phyloP scores from a whole-genome alignment of 139 green algal genomes.

The Raphidocelis subcapitata region DNA sequence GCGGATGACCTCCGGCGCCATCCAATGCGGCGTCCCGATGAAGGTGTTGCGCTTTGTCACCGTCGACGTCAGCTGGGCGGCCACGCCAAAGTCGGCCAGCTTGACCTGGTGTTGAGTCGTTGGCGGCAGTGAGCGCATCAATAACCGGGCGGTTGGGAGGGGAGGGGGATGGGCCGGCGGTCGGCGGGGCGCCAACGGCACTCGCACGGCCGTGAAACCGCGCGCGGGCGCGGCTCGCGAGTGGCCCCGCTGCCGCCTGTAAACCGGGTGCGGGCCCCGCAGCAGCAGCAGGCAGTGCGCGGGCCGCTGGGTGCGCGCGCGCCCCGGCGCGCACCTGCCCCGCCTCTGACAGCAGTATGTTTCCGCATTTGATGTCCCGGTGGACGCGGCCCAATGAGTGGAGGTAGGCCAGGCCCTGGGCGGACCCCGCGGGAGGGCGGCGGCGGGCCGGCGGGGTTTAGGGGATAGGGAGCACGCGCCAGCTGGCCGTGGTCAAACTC shows the following conservation, averaged over 20 bases:
- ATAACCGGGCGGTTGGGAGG: neutral
- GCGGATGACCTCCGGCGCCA: slow-evolving; percentile 95
- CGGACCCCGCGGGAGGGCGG: no score
- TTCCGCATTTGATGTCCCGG: slow-evolving; percentile 96
- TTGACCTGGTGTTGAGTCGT: slow-evolving; percentile 74
- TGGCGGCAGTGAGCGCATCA: neutral
- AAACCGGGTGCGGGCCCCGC: no score
- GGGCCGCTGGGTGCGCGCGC: no score
- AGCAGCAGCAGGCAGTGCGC: no score
- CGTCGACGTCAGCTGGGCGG: slow-evolving; percentile 76
- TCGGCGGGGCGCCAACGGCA: neutral
- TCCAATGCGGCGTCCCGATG: slow-evolving; percentile 97
- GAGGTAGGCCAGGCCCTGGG: slow-evolving; percentile 84
- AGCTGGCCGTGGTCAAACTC: no score
- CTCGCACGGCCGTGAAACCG: no score
- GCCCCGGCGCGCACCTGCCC: no score
- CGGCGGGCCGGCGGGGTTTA: no score
- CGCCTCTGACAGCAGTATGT: slow-evolving; percentile 88
- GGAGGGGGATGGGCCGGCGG: no score
- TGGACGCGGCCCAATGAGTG: slow-evolving; percentile 88
- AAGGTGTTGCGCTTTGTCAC: slow-evolving; percentile 94
- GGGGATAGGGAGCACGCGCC: no score
- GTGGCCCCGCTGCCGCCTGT: no score
- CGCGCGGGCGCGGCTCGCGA: no score
- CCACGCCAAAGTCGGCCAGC: slow-evolving; percentile 88